These are phyloP conservation scores for Pythium dissotocum DNA, from an alignment of 352 stramenopile species.

Conservation along the genomic window DNA sequence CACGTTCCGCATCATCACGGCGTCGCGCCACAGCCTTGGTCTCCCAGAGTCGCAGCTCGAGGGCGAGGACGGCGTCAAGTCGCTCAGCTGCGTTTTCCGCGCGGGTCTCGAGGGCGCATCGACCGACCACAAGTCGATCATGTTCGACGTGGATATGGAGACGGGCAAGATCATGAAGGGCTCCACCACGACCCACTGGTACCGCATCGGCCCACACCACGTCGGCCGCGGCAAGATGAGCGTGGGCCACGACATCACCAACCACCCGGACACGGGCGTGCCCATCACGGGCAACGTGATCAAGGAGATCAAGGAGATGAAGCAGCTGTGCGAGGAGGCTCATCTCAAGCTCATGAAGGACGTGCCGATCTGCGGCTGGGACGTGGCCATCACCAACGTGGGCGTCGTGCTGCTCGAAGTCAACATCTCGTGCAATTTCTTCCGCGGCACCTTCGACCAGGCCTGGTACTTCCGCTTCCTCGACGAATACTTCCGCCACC, in stretches of 20 bases:
- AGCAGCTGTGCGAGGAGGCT: slow-evolving; percentile 77
- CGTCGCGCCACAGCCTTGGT: slow-evolving; percentile 75
- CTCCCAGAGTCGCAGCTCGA: slow-evolving; percentile 46
- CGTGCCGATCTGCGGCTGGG: slow-evolving; percentile 92
- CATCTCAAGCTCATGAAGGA: slow-evolving; percentile 92
- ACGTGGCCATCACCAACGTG: slow-evolving; percentile 91
- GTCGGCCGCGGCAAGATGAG: slow-evolving; percentile 71
- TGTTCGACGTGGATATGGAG: slow-evolving; percentile 97
- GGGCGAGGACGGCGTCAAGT: slow-evolving; percentile 66
- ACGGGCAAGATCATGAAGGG: slow-evolving; percentile 93
- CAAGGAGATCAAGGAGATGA: slow-evolving; percentile 87
- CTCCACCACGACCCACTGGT: slow-evolving; percentile 97
- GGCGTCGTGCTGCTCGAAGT: slow-evolving; percentile 89
- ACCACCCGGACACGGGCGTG: slow-evolving; percentile 89
- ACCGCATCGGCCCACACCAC: slow-evolving; percentile 85
- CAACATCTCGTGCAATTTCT: slow-evolving; percentile 96
- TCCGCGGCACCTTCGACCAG: slow-evolving; percentile 91
- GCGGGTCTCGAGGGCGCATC: slow-evolving; percentile 65
- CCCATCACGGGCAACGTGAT: slow-evolving; percentile 88
- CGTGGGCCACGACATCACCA: slow-evolving; percentile 85
- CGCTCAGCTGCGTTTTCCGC: slow-evolving; percentile 80
- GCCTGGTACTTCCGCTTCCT: slow-evolving; percentile 86
- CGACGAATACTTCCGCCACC: slow-evolving; percentile 80
- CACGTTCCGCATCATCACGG: slow-evolving; percentile 98
- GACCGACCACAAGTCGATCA: slow-evolving; percentile 98